Evolutionary conservation across 2,329 filamentous ascomycete species (phyloP), one percentile per base, ranked within the genome.

Genomic region (Cladosporium sp.): DNA sequence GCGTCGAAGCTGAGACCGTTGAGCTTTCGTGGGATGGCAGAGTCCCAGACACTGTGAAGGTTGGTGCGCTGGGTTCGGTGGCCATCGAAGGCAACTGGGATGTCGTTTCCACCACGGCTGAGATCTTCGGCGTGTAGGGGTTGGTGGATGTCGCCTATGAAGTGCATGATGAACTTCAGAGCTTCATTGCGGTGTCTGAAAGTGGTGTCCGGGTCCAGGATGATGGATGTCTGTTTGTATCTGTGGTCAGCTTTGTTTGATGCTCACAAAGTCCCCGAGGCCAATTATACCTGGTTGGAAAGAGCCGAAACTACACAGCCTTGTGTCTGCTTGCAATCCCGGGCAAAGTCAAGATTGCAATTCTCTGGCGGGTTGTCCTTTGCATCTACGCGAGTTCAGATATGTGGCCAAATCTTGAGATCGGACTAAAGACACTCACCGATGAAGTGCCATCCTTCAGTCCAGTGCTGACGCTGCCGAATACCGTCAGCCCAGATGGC

Each of bases 71-170:
- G 68, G 15, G 61, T 64, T 6, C 30, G 51, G 51, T 64, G 61
- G 32, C 77, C 78, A 60, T 78, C 73, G 71, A 82, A 83, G 0
- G 77, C 79, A 18, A 82, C 80, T 54, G 79, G 75, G 65, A 83
- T 79, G 8, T 72, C 73, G 70, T 83, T 83, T 38, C 80, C 81
- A 52, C 81, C 81, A 6, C 79, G 68, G 14, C 77, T 78, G 14
- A 79, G 72, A 57, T 77, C 79, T 71, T 87, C 84, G 14, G 83
- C 81, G 70, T 87, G 85, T 57, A 96, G 80, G 0, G 90, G 91
- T 73, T 65, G 92, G 1, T 69, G 69, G 59, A 75, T 73, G 75
- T 96, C 92, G 65, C 92, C 86, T 10, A 95, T 79, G 71, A 86
- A 84, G 64, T 79, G 83, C 26, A 86, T 75, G 62, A 86, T 74